Percentiles rank a stretch among this genome's conserved stretches.
Evolutionary conservation across 1,284 basidiomycete species (phyloP).

Genomic region (Apiotrichum sp.): DNA sequence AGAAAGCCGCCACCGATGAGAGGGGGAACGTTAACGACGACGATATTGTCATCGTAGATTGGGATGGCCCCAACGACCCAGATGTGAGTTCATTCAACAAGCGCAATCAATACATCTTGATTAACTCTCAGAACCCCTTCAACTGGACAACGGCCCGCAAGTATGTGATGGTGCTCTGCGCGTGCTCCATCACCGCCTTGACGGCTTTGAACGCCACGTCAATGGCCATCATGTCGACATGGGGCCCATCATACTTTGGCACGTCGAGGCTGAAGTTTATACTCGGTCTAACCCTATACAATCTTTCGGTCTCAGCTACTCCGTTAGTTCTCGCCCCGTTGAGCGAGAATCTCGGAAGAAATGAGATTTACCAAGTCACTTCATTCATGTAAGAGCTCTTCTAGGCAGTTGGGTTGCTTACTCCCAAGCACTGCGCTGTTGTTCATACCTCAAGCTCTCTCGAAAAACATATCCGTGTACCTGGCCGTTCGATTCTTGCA

Average conservation of each 20-base stretch:
- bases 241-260: conserved; percentile 29
- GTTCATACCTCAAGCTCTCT: conserved; percentile 42
- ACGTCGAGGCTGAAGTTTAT: conserved; percentile 23
- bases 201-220: conserved; percentile 29
- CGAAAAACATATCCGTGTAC: conserved; percentile 33
- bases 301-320: conserved; percentile 33
- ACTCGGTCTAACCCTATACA: conserved; percentile 23
- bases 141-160: conserved; percentile 31
- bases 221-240: conserved; percentile 24
- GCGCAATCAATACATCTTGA: too few relatives aligned
- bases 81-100: conserved; percentile 13
- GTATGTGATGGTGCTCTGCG: conserved; percentile 21
- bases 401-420: too few relatives aligned
- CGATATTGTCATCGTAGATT: conserved; percentile 20
- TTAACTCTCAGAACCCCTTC: conserved; percentile 29
- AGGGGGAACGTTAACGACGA: neutral
- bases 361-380: conserved; percentile 38
- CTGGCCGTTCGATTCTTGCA: conserved; percentile 42
- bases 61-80: conserved; percentile 25
- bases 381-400: conserved; percentile 25
- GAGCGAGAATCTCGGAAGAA: conserved; percentile 39
- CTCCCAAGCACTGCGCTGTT: conserved; percentile 23
- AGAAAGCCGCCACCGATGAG: neutral
- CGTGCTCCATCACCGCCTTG: conserved; percentile 25
- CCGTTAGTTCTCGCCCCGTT: conserved; percentile 42